These are phyloP conservation scores for Tuber melanosporum DNA, from an alignment of 495 filamentous ascomycete species.

Conservation along the genomic window DNA sequence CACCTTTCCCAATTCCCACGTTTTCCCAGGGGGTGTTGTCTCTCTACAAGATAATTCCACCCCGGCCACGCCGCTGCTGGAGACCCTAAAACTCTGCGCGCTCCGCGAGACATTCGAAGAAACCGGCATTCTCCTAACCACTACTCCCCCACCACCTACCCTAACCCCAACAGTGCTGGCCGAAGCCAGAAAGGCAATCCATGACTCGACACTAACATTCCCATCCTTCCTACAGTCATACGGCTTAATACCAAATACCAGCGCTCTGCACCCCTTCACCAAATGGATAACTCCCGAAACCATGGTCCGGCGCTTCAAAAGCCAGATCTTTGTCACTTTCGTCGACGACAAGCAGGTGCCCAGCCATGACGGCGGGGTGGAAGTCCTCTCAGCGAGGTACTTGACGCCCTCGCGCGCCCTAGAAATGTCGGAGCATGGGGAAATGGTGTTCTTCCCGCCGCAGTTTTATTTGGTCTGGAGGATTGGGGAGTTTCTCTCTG, in stretches of 20 bases:
- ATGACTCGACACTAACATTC: constrained; percentile 53
- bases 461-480: constrained; percentile 73
- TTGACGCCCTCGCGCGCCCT: constrained; percentile 65
- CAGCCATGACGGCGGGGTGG: constrained; percentile 74
- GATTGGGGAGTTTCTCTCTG: constrained; percentile 56
- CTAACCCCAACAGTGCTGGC: constrained; percentile 53
- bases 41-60: constrained; percentile 50
- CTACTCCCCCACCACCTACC: constrained; percentile 50
- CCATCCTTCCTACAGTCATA: constrained; percentile 48
- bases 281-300: constrained; percentile 80
- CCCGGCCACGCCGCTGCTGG: constrained; percentile 51
- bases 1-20: constrained; percentile 85
- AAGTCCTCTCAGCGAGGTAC: constrained; percentile 77
- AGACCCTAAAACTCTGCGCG: constrained; percentile 56
- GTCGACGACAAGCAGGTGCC: constrained; percentile 50
- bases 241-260: constrained; percentile 37
- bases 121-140: constrained; percentile 78
- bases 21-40: constrained; percentile 92
- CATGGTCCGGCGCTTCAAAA: constrained; percentile 69
- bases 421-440: constrained; percentile 51
- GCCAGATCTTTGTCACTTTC: constrained; percentile 95
- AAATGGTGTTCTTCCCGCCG: constrained; percentile 83
- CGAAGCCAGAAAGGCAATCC: constrained; percentile 60
- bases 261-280: constrained; percentile 72
- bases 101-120: constrained; percentile 93